A percentile compares a stretch with the other conserved stretches of the same genome.
These are phyloP conservation scores for Neurospora sp. DNA, from an alignment of 495 filamentous ascomycete species.

Conservation along the genomic window DNA sequence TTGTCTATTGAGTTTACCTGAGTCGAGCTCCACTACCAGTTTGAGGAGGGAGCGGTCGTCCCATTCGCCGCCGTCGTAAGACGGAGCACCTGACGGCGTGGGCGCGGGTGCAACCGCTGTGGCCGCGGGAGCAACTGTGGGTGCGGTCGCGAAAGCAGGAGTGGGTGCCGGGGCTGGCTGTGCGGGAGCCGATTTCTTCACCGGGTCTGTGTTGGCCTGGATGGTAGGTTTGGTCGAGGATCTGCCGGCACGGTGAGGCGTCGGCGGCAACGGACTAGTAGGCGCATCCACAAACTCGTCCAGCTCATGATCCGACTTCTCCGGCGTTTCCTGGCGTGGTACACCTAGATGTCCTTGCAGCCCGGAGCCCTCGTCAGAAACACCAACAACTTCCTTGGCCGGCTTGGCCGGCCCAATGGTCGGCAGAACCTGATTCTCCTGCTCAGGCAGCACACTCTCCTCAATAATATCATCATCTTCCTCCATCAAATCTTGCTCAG, in stretches of 20 bases:
- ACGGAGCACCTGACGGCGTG: conserved; percentile 8
- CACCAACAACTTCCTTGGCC: neutral
- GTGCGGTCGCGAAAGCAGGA: neutral
- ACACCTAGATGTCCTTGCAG: neutral
- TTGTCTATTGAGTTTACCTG: conserved; percentile 16
- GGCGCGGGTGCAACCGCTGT: conserved; percentile 4
- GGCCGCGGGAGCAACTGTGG: neutral
- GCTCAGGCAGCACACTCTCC: conserved; percentile 14
- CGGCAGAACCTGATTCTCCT: neutral
- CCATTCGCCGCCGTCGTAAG: conserved; percentile 31
- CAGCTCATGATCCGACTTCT: conserved; percentile 26
- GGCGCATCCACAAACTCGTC: conserved; percentile 34
- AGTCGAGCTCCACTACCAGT: conserved; percentile 36
- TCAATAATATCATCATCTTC: conserved; percentile 17
- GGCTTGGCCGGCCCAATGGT: neutral
- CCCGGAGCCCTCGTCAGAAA: neutral
- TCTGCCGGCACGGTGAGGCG: conserved; percentile 7
- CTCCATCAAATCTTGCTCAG: neutral
- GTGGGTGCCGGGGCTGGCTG: neutral
- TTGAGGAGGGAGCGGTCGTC: conserved; percentile 37
- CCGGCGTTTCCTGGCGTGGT: conserved; percentile 15
- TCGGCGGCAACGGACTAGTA: conserved; percentile 24
- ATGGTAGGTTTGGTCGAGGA: neutral
- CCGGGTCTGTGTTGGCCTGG: neutral
- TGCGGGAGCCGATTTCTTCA: neutral